These are phyloP conservation scores for Apophysomyces sp. DNA, from an alignment of 371 early-diverging fungal genomes.

Conservation along the genomic window DNA sequence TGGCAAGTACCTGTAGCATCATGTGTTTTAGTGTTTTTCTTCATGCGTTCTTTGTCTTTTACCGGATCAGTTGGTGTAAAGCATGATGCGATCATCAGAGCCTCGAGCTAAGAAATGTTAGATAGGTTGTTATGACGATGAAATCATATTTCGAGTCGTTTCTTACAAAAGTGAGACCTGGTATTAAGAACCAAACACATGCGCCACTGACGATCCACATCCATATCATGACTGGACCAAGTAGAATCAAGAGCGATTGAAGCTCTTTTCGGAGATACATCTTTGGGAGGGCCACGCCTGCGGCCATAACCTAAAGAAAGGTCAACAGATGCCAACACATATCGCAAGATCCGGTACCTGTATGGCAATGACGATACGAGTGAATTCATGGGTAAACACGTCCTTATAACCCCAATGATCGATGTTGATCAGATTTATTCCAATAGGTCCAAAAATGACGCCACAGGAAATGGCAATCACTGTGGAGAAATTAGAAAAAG, in stretches of 20 bases:
- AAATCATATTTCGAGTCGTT: neutral
- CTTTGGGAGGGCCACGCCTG: constrained; percentile 62
- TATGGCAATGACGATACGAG: constrained; percentile 77
- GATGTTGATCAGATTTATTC: constrained; percentile 43
- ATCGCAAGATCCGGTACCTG: constrained; percentile 39
- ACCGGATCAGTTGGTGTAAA: constrained; percentile 54
- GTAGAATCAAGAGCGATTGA: constrained; percentile 62
- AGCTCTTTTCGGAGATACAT: constrained; percentile 62
- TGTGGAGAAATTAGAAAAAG: constrained; percentile 11
- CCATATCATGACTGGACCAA: constrained; percentile 76
- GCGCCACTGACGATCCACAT: constrained; percentile 57
- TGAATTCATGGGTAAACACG: constrained; percentile 62
- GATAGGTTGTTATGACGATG: neutral
- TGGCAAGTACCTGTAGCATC: constrained; percentile 66
- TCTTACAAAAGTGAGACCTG: constrained; percentile 35
- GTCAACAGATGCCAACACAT: neutral
- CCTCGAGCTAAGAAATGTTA: constrained; percentile 27
- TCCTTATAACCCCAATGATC: constrained; percentile 38
- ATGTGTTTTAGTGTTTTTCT: neutral
- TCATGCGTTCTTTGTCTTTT: constrained; percentile 4
- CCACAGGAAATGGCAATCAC: constrained; percentile 85
- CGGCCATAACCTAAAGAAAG: constrained; percentile 72
- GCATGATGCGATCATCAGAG: constrained; percentile 46
- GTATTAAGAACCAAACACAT: constrained; percentile 34
- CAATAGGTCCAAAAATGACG: constrained; percentile 77